Conservation (phyloP, 257 asterid species). For the Solanum boliviense region DNA sequence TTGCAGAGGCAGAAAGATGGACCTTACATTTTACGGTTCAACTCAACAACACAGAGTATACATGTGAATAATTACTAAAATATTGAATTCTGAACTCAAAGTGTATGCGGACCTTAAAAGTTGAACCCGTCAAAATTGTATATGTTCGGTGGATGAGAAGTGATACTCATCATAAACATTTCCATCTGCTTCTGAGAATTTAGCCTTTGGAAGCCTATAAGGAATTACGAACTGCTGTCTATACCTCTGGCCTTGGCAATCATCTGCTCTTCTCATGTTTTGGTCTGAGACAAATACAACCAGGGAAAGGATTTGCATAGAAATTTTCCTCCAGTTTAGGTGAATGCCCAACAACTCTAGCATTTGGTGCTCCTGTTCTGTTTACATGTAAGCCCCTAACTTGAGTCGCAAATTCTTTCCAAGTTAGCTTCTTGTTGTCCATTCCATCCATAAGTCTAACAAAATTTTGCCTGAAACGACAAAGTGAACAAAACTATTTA, state of each 20-base stretch:
- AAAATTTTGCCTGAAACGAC: conserved; percentile 11
- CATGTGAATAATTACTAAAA: not conserved
- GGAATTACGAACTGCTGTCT: not conserved
- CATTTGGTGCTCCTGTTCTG: conserved; percentile 23
- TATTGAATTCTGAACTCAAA: not conserved
- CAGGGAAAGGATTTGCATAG: conserved; percentile 33
- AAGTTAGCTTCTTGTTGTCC: conserved; percentile 10
- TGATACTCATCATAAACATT: not conserved
- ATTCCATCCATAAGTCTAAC: conserved; percentile 16
- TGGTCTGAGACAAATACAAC: conserved; percentile 21
- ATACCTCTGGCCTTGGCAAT: not conserved
- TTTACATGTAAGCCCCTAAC: conserved; percentile 17
- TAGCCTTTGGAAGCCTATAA: not conserved
- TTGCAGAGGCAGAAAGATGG: not conserved
- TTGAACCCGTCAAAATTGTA: not conserved
- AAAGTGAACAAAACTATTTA: not conserved
- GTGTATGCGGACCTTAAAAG: not conserved
- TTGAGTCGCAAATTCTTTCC: conserved; percentile 18
- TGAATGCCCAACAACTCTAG: conserved; percentile 11
- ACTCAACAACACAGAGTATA: not conserved
- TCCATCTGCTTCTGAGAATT: not conserved
- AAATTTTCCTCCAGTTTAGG: conserved; percentile 24
- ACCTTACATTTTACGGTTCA: not conserved
- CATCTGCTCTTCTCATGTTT: not conserved
- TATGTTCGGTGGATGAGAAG: not conserved